A percentile compares a stretch with the other conserved stretches of the same genome.
These are phyloP conservation scores for Bolboschoenoplectus hybrid DNA, from an alignment of 202 grass and related monocot genomes.

Conservation along the genomic window DNA sequence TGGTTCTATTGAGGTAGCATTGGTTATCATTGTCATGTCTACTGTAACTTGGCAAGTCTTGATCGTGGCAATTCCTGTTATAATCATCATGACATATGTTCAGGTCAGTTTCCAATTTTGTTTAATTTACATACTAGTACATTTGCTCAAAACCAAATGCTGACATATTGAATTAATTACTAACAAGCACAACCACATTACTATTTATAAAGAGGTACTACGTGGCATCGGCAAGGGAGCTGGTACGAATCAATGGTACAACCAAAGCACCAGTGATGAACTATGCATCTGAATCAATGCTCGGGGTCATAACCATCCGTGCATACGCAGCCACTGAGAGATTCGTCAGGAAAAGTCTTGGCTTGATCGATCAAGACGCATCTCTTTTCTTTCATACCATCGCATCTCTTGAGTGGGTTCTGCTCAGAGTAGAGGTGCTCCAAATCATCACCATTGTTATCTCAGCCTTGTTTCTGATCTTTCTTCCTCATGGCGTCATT, in stretches of 20 bases:
- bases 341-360: slow-evolving; percentile 65
- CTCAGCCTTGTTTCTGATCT: slow-evolving; percentile 68
- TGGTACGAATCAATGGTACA: slow-evolving; percentile 93
- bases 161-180: slow-evolving; percentile 11
- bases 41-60: slow-evolving; percentile 86
- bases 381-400: slow-evolving; percentile 83
- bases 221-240: slow-evolving; percentile 80
- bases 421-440: slow-evolving; percentile 84
- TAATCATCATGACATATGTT: slow-evolving; percentile 59
- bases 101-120: slow-evolving; percentile 52
- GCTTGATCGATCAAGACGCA: slow-evolving; percentile 82
- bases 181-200: slow-evolving; percentile 2
- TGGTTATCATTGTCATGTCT: slow-evolving; percentile 56
- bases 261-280: slow-evolving; percentile 95
- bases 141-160: slow-evolving; percentile 11
- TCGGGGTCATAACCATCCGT: slow-evolving; percentile 73
- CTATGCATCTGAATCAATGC: slow-evolving; percentile 74
- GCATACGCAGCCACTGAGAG: slow-evolving; percentile 64
- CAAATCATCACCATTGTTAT: slow-evolving; percentile 75
- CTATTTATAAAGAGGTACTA: slow-evolving; percentile 67
- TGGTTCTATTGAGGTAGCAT: slow-evolving; percentile 47
- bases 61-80: slow-evolving; percentile 71
- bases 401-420: slow-evolving; percentile 85
- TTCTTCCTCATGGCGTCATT: slow-evolving; percentile 70
- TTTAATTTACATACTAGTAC: slow-evolving; percentile 18